Evolutionary conservation across 2,329 filamentous ascomycete species (phyloP).

Genomic region (Tympanopsis confertula): DNA sequence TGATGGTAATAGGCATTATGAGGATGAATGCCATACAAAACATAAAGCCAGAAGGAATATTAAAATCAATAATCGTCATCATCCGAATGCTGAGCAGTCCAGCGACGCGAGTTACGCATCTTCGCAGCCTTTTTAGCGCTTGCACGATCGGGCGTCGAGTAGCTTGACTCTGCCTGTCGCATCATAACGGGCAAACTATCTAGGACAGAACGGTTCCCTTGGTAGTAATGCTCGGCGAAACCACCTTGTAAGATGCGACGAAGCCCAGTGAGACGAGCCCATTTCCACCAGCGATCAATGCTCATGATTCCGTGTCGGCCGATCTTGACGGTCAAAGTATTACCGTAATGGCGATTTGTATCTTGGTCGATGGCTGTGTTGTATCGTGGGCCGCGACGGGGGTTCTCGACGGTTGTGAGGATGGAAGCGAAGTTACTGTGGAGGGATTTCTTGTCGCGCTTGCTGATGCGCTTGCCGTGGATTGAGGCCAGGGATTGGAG

Average conservation of each 20-base stretch:
- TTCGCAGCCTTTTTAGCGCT: background rate
- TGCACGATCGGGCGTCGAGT: too few species aligned
- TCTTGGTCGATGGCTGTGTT: conserved; percentile 51
- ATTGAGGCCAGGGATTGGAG: conserved; percentile 47
- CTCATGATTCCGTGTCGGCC: conserved; percentile 44
- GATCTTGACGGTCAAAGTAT: conserved; percentile 48
- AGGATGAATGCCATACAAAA: too few species aligned
- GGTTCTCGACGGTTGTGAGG: conserved; percentile 53
- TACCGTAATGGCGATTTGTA: conserved; percentile 47
- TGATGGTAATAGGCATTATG: too few species aligned
- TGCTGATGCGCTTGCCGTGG: conserved; percentile 49
- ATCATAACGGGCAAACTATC: conserved; percentile 34
- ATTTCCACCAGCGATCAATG: conserved; percentile 67
- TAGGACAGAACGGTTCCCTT: conserved; percentile 47
- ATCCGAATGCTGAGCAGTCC: background rate
- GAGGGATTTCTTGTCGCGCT: conserved; percentile 55
- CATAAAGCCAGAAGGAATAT: too few species aligned
- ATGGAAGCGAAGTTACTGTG: conserved; percentile 58
- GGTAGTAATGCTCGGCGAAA: conserved; percentile 46
- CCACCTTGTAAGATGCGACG: conserved; percentile 48
- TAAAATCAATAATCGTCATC: background rate
- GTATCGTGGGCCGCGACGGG: conserved; percentile 54
- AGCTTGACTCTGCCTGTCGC: background rate
- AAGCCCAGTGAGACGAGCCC: conserved; percentile 49
- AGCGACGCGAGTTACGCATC: background rate